Evolutionary conservation across 495 filamentous ascomycete genomes (phyloP), one percentile per base, ranked within the genome.

Genomic region (Rostrohypoxylon terebratum): DNA sequence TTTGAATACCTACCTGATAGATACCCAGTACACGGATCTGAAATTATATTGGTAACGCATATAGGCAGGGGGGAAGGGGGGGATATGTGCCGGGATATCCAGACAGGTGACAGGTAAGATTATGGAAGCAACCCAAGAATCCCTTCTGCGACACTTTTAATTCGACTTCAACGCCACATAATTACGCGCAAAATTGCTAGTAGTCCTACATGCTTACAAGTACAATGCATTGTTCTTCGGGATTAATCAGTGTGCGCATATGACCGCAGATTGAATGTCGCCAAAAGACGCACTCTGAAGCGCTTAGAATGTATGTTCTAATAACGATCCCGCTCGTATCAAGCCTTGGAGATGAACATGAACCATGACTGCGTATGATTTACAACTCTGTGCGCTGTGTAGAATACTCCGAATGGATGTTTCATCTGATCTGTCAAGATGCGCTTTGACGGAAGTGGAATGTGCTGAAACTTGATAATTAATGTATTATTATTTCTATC

Each of bases 311-410:
- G 57, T 59, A 67, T 13, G 51, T 50, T n/a, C 14, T 47, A 42
- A n/a, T n/a, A n/a, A 23, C 13, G n/a, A 47, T 36, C 28, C 55
- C 18, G 18, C 42, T 63, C 66, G 59, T 63, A 69, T 63, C 48
- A 10, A 69, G n/a, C n/a, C n/a, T n/a, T n/a, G n/a, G n/a, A n/a
- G 25, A 50, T 66, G 34, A 58, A 23, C 23, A 53, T 13, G 48
- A 53, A 25, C 48, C 13, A n/a, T 16, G 3, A 8, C 31, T n/a
- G 48, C 23, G 20, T 53, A 31, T 16, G 23, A 18, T 7, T 13
- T 8, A 20, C 42, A 5, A 45, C 42, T 45, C 42, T 45, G 42
- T 45, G n/a, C 16, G n/a, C 18, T 50, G 10, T 23, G 20, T 25
- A 50, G 31, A 53, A 53, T 53, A 31, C 6, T 13, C 48, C 48